Percentiles rank a stretch among this genome's conserved stretches.
These are phyloP conservation scores for Zangia roseola DNA, from an alignment of 768 basidiomycete species.

Conservation along the genomic window DNA sequence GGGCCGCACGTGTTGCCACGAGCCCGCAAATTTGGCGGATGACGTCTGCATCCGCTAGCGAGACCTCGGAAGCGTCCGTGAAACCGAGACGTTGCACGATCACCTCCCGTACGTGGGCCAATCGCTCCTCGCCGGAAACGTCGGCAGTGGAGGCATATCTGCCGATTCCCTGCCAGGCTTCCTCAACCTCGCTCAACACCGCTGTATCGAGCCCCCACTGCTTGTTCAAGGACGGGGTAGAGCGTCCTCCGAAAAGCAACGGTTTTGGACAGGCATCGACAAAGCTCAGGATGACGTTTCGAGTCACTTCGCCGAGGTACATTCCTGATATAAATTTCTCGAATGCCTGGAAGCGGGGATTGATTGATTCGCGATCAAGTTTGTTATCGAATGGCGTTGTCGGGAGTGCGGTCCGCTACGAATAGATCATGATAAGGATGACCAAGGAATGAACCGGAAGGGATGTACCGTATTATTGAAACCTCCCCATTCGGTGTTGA, in stretches of 20 bases:
- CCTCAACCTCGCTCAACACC: conserved; percentile 82
- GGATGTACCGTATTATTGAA: conserved; percentile 88
- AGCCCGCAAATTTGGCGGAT: conserved; percentile 78
- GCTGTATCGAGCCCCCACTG: conserved; percentile 97
- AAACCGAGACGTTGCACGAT: conserved; percentile 65
- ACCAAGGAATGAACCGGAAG: background rate
- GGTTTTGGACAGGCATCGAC: conserved; percentile 72
- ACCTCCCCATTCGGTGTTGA: conserved; percentile 98
- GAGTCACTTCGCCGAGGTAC: conserved; percentile 95
- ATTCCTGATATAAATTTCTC: conserved; percentile 99
- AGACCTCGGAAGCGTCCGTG: conserved; percentile 46
- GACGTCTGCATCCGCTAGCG: conserved; percentile 65
- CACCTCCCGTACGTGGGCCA: conserved; percentile 58
- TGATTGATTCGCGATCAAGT: conserved; percentile 91
- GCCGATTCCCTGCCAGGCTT: conserved; percentile 60
- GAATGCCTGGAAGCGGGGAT: conserved; percentile 88
- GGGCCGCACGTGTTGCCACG: conserved; percentile 80
- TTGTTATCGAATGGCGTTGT: conserved; percentile 89
- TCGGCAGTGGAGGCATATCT: conserved; percentile 19
- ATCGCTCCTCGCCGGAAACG: conserved; percentile 26
- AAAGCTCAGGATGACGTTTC: conserved; percentile 80
- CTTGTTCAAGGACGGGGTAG: conserved; percentile 68
- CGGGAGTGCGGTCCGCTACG: conserved; percentile 79
- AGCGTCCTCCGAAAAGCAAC: conserved; percentile 79
- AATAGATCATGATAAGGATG: conserved; percentile 1